These are phyloP conservation scores for Polytrichum commune DNA, from an alignment of 225 moss, liverwort and hornwort species.

Conservation along the genomic window DNA sequence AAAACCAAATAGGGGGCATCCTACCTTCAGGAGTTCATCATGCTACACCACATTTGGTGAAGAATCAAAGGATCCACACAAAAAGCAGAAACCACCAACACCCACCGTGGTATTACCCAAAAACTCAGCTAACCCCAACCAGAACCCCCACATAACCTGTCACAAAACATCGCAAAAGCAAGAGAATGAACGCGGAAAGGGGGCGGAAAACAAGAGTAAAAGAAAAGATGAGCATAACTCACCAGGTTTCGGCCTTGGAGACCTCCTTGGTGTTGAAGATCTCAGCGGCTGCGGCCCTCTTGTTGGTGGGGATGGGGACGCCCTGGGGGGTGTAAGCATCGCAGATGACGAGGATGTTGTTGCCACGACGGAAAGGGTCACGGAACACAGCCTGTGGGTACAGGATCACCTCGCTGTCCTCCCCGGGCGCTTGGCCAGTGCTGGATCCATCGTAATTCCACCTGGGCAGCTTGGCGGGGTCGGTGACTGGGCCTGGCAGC, in stretches of 20 bases:
- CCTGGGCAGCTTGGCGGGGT: conserved; percentile 45
- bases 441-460: conserved; percentile 72
- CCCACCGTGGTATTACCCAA: too few relatives aligned
- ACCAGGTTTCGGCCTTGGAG: conserved; percentile 39
- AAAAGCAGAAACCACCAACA: too few relatives aligned
- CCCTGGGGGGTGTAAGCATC: conserved; percentile 62
- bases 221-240: neutral
- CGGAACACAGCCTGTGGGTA: conserved; percentile 59
- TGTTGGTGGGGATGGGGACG: conserved; percentile 58
- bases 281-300: conserved; percentile 50
- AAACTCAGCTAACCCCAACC: too few relatives aligned
- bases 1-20: too few relatives aligned
- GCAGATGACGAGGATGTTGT: conserved; percentile 65
- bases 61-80: too few relatives aligned
- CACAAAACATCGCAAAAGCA: neutral
- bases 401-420: conserved; percentile 58
- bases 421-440: conserved; percentile 64
- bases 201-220: too few relatives aligned
- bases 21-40: too few relatives aligned
- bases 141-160: too few relatives aligned
- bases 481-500: conserved; percentile 39
- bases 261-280: conserved; percentile 44
- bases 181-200: neutral
- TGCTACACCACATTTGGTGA: too few relatives aligned
- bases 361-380: conserved; percentile 61